These are phyloP conservation scores for Colletotrichum trifolii DNA, from an alignment of 2,329 filamentous ascomycete species.

Conservation along the genomic window DNA sequence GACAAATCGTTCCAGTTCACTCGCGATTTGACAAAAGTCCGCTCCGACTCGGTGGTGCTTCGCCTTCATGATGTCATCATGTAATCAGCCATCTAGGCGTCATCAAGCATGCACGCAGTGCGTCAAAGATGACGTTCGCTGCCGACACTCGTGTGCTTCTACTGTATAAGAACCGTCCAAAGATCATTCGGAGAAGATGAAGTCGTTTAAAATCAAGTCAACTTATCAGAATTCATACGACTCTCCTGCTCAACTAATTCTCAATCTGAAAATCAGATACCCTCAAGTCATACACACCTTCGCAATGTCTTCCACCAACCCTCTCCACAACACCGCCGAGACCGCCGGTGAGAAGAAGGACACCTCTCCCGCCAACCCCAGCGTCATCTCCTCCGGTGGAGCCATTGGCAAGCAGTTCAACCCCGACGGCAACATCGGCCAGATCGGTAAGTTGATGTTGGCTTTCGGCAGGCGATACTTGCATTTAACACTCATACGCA, in stretches of 20 bases:
- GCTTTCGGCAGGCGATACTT: not conserved
- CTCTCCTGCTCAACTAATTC: not conserved
- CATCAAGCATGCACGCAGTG: not conserved
- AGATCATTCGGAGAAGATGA: not conserved
- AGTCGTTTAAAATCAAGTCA: not conserved
- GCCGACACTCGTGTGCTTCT: too few species aligned
- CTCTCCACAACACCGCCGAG: slow-evolving; percentile 15
- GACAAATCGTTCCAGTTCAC: not conserved
- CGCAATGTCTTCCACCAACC: slow-evolving; percentile 28
- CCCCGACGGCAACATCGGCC: slow-evolving; percentile 29
- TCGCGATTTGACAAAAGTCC: not conserved
- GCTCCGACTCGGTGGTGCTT: not conserved
- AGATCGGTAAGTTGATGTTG: slow-evolving; percentile 17
- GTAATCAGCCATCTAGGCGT: not conserved
- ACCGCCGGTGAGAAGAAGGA: slow-evolving; percentile 23
- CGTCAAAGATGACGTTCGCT: not conserved
- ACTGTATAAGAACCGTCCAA: not conserved
- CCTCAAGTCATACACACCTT: not conserved
- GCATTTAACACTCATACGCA: rapidly evolving
- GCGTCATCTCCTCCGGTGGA: slow-evolving; percentile 29
- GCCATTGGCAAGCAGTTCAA: slow-evolving; percentile 34
- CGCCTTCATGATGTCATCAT: not conserved
- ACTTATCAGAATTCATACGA: not conserved
- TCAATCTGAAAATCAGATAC: not conserved
- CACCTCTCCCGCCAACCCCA: slow-evolving; percentile 26